Evolutionary conservation across 768 basidiomycete genomes (phyloP).

Genomic region (Lentinus tigrinus): DNA sequence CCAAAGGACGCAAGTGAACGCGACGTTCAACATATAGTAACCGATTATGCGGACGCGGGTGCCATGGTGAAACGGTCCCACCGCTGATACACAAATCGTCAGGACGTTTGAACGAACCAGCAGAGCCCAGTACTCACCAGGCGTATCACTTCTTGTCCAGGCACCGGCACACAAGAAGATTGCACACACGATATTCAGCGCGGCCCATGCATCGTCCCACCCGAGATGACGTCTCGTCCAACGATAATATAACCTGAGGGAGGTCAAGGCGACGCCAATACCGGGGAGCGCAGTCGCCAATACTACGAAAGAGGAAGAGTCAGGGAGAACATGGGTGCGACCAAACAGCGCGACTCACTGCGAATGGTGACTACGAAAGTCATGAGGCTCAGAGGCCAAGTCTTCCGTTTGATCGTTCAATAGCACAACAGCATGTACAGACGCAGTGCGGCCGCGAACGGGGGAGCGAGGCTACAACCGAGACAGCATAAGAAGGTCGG

Average conservation of each 20-base stretch:
- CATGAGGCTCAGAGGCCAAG: neutral
- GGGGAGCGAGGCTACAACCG: too few relatives aligned
- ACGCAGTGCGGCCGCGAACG: too few relatives aligned
- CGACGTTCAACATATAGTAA: slow-evolving; percentile 17
- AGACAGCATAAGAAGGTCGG: too few relatives aligned
- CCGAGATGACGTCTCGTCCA: slow-evolving; percentile 14
- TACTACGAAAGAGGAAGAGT: neutral
- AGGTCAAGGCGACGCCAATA: slow-evolving; percentile 6
- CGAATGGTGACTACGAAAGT: slow-evolving; percentile 11
- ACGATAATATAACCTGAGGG: slow-evolving; percentile 14
- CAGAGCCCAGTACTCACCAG: neutral
- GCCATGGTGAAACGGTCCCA: slow-evolving; percentile 8
- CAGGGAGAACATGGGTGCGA: neutral
- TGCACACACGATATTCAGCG: slow-evolving; percentile 3
- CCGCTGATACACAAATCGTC: neutral
- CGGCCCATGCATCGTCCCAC: slow-evolving; percentile 19
- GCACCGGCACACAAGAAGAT: slow-evolving; percentile 17
- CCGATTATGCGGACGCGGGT: slow-evolving; percentile 10
- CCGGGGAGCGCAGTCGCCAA: slow-evolving; percentile 14
- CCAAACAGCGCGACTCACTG: neutral
- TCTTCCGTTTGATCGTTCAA: too few relatives aligned
- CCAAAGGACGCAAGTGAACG: slow-evolving; percentile 20
- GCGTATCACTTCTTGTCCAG: slow-evolving; percentile 15
- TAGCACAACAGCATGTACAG: neutral
- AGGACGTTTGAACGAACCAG: neutral